Base-by-base conservation (phyloP, 2,329 filamentous ascomycete species). In the Knoxdaviesia capensis region DNA sequence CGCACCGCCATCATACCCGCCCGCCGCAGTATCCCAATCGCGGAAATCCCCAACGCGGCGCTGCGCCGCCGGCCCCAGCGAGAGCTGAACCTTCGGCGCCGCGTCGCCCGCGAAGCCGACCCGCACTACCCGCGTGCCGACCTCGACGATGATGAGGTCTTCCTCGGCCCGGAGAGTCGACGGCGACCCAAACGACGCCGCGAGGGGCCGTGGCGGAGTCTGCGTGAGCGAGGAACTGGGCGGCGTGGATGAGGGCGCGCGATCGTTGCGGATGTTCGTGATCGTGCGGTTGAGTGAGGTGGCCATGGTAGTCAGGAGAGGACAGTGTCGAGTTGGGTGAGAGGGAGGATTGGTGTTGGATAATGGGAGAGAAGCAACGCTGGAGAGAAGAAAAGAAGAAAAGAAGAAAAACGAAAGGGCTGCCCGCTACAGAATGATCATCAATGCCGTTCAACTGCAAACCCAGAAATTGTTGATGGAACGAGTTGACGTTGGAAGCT, bases 91-190 rank as follows among this genome's bases (percentile, higher is more conserved):
- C 56, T 88, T 92, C 49, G 86, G 86, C 3, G 66, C 61, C 37
- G 77, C 71, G 56, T 94, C 87, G 41, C 87, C 87, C 5, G 87
- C 83, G 54, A 94, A 90, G 0, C 90, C 90, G 7, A 80, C 78
- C 38, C 80, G 75, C 30, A 96, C 58, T 57, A 76, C 80, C 28
- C 88, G 74, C 7, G 82, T 72, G 1, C 86, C 87, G 34, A 96
- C 57, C 56, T 96, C 86, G 41, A 94, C 65, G 36, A 98, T 70
- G 5, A 94, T 60, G 6, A 79, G 66, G 49, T 94, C 90, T 53
- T 98, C 90, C 51, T 94, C 86, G 52, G 78, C 63, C 52, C 77
- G 66, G 49, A 81, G 57, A 52, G 74, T 59, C 45, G 74, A 70
- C 48, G 74, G 64, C 38, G 71, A 71, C 49, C 74, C 66, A 53